These are phyloP conservation scores for Ceratocystis papillata DNA, from an alignment of 2,329 filamentous ascomycete genomes.

Conservation along the genomic window DNA sequence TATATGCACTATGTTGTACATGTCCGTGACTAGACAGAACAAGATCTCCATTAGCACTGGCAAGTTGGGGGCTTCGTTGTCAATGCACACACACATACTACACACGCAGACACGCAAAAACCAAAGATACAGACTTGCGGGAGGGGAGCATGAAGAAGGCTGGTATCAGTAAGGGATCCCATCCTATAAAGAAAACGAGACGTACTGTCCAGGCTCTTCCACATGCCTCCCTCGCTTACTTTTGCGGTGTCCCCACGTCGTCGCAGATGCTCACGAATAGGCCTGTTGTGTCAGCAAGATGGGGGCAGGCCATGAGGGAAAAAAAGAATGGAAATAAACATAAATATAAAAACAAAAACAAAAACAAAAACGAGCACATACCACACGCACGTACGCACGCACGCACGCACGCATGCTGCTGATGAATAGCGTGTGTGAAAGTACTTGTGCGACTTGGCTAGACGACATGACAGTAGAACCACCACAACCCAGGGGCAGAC, in stretches of 20 bases:
- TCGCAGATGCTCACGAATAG: too few species aligned
- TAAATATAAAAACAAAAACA: neutral
- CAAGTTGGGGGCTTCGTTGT: neutral
- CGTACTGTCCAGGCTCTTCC: neutral
- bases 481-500: too few species aligned
- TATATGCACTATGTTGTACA: neutral
- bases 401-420: too few species aligned
- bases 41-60: neutral
- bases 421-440: neutral
- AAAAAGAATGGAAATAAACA: neutral
- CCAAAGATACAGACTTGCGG: too few species aligned
- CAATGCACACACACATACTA: neutral
- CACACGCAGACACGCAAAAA: neutral
- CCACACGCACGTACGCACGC: neutral
- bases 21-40: neutral
- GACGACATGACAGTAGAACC: neutral
- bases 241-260: neutral
- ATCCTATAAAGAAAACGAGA: neutral
- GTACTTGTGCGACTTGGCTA: neutral
- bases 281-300: too few species aligned
- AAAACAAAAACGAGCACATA: neutral
- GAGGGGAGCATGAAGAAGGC: too few species aligned
- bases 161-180: neutral
- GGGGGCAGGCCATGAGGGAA: neutral
- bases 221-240: neutral